These are phyloP conservation scores for Diaporthe aspalathi DNA, from an alignment of 2,329 filamentous ascomycete genomes.

Conservation along the genomic window DNA sequence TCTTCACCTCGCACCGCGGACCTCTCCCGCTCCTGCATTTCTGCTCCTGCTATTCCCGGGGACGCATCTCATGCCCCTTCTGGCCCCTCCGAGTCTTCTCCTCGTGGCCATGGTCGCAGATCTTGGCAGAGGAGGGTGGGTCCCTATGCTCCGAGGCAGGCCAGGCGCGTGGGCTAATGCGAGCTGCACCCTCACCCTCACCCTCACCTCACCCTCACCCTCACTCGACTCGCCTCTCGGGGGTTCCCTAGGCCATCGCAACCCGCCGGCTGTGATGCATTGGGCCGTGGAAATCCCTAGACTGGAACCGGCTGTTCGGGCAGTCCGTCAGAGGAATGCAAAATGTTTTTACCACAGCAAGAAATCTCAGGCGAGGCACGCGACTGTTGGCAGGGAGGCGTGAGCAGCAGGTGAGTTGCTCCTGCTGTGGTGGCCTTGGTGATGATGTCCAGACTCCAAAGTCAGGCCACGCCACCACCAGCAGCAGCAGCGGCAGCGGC, in stretches of 20 bases:
- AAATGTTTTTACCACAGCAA: neutral
- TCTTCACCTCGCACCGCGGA: conserved; percentile 28
- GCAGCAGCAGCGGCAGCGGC: neutral
- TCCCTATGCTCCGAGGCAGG: neutral
- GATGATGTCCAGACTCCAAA: conserved; percentile 7
- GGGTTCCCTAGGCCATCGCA: conserved; percentile 3
- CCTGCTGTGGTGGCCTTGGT: neutral
- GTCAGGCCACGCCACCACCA: conserved; percentile 20
- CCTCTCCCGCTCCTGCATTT: conserved; percentile 9
- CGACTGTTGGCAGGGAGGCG: neutral
- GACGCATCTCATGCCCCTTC: conserved; percentile 23
- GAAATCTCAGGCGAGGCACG: conserved; percentile 20
- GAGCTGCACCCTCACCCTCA: neutral
- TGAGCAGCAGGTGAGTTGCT: neutral
- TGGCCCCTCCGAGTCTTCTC: conserved; percentile 20
- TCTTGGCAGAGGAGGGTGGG: conserved; percentile 16
- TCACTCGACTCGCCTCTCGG: neutral
- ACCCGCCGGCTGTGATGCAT: conserved; percentile 1
- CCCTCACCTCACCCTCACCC: neutral
- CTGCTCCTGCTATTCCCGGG: conserved; percentile 31
- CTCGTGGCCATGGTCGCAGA: conserved; percentile 15
- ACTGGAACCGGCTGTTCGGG: neutral
- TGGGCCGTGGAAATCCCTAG: neutral
- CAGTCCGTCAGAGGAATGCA: neutral
- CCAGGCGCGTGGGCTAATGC: conserved; percentile 4